phyloP scores from a whole-genome alignment of 345 rosid species.

The Schrenkiella parvula region DNA sequence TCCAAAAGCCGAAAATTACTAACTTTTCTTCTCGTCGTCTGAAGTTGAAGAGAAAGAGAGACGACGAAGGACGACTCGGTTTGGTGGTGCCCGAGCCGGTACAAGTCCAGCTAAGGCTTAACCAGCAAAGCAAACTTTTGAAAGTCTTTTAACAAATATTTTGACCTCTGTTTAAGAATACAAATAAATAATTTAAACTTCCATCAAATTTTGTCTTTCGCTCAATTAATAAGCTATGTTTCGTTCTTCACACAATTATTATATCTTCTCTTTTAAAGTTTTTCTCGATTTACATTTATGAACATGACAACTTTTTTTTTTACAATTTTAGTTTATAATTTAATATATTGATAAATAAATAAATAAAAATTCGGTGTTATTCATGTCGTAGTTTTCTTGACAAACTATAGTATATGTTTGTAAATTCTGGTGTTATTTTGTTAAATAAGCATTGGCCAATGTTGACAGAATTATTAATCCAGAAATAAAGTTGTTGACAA shows the following conservation, averaged over 20 bases:
- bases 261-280: background rate
- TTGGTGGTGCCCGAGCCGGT: constrained; percentile 20
- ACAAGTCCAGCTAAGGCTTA: background rate
- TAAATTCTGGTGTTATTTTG: no score
- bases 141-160: background rate
- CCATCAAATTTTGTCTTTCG: background rate
- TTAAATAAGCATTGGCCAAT: no score
- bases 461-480: no score
- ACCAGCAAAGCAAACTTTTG: background rate
- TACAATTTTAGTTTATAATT: no score
- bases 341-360: no score
- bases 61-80: constrained; percentile 20
- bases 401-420: no score
- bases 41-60: constrained; percentile 25
- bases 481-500: background rate
- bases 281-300: background rate
- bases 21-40: background rate
- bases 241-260: background rate
- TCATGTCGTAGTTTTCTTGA: no score
- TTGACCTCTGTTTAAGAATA: background rate
- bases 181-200: background rate
- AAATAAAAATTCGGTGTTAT: no score
- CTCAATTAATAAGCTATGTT: background rate
- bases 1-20: background rate
- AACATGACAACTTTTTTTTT: background rate